These are phyloP conservation scores for Thymus quinquecostatus DNA, from an alignment of 257 asterid species.

Conservation along the genomic window DNA sequence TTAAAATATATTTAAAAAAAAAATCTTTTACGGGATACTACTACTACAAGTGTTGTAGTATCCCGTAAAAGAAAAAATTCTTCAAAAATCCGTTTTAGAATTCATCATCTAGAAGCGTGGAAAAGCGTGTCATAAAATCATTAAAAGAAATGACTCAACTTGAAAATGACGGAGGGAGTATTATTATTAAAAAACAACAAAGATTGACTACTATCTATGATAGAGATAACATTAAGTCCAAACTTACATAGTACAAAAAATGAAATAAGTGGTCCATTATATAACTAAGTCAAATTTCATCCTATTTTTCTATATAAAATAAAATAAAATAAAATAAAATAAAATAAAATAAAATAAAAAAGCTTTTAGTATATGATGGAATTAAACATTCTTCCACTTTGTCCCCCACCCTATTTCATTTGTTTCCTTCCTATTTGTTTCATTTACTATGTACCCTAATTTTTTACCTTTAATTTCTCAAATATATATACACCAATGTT, in stretches of 20 bases:
- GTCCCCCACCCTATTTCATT: slow-evolving; percentile 53
- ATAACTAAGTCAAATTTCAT: slow-evolving; percentile 47
- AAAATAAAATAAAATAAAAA: too few species aligned
- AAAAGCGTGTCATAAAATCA: too few species aligned
- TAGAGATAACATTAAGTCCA: slow-evolving; percentile 48
- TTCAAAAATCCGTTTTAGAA: too few species aligned
- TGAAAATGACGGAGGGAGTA: too few species aligned
- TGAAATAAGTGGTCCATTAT: slow-evolving; percentile 54
- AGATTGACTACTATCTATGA: slow-evolving; percentile 35
- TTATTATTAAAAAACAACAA: slow-evolving; percentile 12
- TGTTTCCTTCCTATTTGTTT: slow-evolving; percentile 24
- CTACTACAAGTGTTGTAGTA: too few species aligned
- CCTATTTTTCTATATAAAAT: slow-evolving; percentile 1
- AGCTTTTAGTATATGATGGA: slow-evolving; percentile 50
- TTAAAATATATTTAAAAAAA: too few species aligned
- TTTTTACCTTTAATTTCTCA: slow-evolving; percentile 6
- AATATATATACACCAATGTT: too few species aligned
- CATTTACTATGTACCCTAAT: background rate
- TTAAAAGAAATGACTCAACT: too few species aligned
- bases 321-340: too few species aligned
- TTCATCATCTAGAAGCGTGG: too few species aligned
- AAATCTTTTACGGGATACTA: too few species aligned
- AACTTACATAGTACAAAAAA: slow-evolving; percentile 30
- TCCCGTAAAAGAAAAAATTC: background rate
- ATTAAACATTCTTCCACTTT: slow-evolving; percentile 82